These are phyloP conservation scores for Chytriomyces sp. DNA, from an alignment of 192 early-diverging fungal genomes.

Conservation along the genomic window DNA sequence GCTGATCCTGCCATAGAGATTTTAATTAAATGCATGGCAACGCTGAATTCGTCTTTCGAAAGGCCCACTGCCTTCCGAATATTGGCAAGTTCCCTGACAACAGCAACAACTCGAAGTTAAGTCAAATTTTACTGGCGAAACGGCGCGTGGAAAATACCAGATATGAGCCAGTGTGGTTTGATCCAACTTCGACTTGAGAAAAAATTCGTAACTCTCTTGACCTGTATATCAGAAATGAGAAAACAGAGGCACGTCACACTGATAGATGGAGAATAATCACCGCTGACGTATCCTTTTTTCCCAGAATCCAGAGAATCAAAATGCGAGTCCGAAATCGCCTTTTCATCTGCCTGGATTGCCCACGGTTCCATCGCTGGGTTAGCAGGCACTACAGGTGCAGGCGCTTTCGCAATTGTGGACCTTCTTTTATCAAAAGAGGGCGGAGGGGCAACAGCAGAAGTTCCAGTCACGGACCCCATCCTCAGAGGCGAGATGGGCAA, in stretches of 20 bases:
- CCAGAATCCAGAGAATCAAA: slow-evolving; percentile 77
- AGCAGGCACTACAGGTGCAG: slow-evolving; percentile 14
- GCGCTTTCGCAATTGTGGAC: slow-evolving; percentile 13
- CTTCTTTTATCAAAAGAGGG: slow-evolving; percentile 39
- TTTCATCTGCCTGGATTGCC: slow-evolving; percentile 78
- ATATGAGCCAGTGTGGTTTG: slow-evolving; percentile 72
- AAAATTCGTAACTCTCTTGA: slow-evolving; percentile 76
- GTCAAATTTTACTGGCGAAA: slow-evolving; percentile 16
- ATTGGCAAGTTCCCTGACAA: slow-evolving; percentile 45
- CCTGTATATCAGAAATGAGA: slow-evolving; percentile 48
- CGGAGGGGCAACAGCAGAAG: slow-evolving; percentile 34
- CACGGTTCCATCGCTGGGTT: slow-evolving; percentile 48
- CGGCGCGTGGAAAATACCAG: slow-evolving; percentile 51
- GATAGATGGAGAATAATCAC: slow-evolving; percentile 38
- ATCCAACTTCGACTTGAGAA: slow-evolving; percentile 78
- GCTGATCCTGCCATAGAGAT: slow-evolving; percentile 41
- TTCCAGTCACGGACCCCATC: slow-evolving; percentile 29
- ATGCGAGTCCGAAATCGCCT: slow-evolving; percentile 75
- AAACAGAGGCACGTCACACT: neutral
- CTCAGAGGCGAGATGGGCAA: slow-evolving; percentile 23
- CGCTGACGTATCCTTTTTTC: slow-evolving; percentile 70
- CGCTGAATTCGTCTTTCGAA: slow-evolving; percentile 54
- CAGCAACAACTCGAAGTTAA: neutral
- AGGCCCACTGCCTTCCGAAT: slow-evolving; percentile 44
- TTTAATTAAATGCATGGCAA: slow-evolving; percentile 56